phyloP scores from a whole-genome alignment of 345 rosid genomes.

The Eucalyptus marginata region DNA sequence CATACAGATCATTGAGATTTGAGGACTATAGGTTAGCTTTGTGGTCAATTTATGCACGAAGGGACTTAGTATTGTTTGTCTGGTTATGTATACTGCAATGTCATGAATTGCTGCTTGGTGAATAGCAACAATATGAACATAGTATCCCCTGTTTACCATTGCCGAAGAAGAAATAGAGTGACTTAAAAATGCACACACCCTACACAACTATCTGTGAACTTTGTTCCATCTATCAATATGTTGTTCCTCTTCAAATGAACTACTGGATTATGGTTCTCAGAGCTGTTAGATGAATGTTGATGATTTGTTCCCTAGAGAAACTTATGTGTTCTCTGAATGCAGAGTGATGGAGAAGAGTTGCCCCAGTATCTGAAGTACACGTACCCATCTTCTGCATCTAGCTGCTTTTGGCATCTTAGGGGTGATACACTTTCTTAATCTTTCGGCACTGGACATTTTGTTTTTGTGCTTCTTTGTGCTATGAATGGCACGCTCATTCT shows the following conservation, averaged over 20 bases:
- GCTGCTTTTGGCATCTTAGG: not conserved
- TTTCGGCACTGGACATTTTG: not conserved
- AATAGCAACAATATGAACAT: not conserved
- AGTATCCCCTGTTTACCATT: not conserved
- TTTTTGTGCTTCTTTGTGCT: not conserved
- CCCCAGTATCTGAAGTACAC: not conserved
- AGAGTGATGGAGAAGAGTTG: not conserved
- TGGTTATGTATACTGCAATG: no score
- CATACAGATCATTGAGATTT: not conserved
- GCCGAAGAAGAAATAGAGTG: not conserved
- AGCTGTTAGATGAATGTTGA: not conserved
- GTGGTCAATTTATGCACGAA: not conserved
- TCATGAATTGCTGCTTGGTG: not conserved
- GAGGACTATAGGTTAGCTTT: not conserved
- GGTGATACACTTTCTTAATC: not conserved
- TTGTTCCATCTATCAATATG: not conserved
- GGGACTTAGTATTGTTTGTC: not conserved
- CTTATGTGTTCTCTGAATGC: not conserved
- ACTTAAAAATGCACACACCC: not conserved
- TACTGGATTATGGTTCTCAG: not conserved
- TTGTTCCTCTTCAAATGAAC: not conserved
- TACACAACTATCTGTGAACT: not conserved
- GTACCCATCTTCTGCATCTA: not conserved
- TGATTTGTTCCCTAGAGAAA: not conserved
- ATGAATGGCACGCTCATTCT: not conserved